Conservation (phyloP, 2,329 filamentous ascomycete genomes). For the Penicillium sp. region DNA sequence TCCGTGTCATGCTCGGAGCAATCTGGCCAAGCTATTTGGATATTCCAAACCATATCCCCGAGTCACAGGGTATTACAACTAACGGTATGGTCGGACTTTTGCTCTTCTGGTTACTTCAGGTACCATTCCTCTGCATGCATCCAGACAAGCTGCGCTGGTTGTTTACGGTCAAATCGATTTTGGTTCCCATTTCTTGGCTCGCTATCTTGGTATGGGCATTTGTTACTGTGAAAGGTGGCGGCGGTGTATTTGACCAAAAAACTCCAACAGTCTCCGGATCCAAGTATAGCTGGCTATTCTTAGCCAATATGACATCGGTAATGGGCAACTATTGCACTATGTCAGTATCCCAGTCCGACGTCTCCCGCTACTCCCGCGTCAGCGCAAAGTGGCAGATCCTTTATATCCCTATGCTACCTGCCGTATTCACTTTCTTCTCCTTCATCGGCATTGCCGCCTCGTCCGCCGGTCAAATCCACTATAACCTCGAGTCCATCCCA, state of each 20-base stretch:
- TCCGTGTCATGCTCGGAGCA: constrained; percentile 53
- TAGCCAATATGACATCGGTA: constrained; percentile 51
- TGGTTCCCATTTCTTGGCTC: constrained; percentile 59
- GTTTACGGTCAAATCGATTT: constrained; percentile 39
- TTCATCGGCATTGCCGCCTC: constrained; percentile 48
- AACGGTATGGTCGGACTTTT: constrained; percentile 47
- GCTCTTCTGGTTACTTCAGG: constrained; percentile 46
- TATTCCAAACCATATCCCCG: constrained; percentile 41
- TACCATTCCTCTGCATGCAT: constrained; percentile 46
- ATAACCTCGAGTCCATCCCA: constrained; percentile 35
- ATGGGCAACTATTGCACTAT: constrained; percentile 45
- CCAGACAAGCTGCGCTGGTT: constrained; percentile 41
- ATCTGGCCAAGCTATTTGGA: constrained; percentile 48
- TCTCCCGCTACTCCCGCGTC: constrained; percentile 50
- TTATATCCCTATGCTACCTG: constrained; percentile 52
- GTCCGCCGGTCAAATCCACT: constrained; percentile 41
- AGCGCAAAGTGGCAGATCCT: constrained; percentile 50
- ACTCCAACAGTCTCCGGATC: constrained; percentile 48
- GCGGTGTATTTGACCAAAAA: constrained; percentile 45
- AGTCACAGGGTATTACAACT: constrained; percentile 46
- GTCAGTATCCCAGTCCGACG: no score
- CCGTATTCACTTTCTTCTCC: constrained; percentile 54
- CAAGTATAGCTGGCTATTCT: constrained; percentile 55
- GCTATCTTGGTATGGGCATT: constrained; percentile 64
- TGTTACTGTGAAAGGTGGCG: constrained; percentile 51